These are phyloP conservation scores for Mycena citricolor DNA, from an alignment of 1,284 basidiomycete genomes.

Conservation along the genomic window DNA sequence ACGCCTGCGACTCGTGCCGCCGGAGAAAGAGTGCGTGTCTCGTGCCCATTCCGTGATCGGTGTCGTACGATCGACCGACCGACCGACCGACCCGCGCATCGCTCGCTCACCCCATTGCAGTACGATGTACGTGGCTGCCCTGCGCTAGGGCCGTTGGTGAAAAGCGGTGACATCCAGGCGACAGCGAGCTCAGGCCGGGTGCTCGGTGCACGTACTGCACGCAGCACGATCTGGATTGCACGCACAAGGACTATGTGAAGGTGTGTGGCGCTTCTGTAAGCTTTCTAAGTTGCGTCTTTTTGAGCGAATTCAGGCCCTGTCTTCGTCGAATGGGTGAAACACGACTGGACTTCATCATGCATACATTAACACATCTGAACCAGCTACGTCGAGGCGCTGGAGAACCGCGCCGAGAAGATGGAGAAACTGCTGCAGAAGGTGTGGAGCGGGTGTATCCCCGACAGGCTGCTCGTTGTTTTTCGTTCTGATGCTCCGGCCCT, in stretches of 20 bases:
- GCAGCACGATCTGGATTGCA: conserved; percentile 44
- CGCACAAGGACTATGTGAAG: conserved; percentile 74
- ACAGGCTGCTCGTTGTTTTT: too few relatives aligned
- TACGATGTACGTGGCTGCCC: too few relatives aligned
- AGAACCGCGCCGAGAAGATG: neutral
- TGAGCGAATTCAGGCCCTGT: neutral
- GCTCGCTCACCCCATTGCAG: too few relatives aligned
- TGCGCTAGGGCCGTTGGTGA: neutral
- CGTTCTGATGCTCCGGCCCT: too few relatives aligned
- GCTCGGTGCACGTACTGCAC: conserved; percentile 42
- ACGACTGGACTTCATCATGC: too few relatives aligned
- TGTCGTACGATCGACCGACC: too few relatives aligned
- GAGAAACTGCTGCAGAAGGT: conserved; percentile 25
- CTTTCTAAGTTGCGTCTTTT: conserved; percentile 3
- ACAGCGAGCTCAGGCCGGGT: neutral
- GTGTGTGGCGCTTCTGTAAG: too few relatives aligned
- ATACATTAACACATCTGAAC: neutral
- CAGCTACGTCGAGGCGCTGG: conserved; percentile 6
- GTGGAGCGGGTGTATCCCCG: too few relatives aligned
- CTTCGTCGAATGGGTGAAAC: neutral
- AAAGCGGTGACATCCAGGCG: too few relatives aligned
- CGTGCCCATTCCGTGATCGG: too few relatives aligned
- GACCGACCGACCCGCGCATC: too few relatives aligned
- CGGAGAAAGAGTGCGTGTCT: neutral
- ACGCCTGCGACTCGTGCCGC: conserved; percentile 3